These are phyloP conservation scores for Pythium sp. DNA, from an alignment of 352 stramenopile species.

Conservation along the genomic window DNA sequence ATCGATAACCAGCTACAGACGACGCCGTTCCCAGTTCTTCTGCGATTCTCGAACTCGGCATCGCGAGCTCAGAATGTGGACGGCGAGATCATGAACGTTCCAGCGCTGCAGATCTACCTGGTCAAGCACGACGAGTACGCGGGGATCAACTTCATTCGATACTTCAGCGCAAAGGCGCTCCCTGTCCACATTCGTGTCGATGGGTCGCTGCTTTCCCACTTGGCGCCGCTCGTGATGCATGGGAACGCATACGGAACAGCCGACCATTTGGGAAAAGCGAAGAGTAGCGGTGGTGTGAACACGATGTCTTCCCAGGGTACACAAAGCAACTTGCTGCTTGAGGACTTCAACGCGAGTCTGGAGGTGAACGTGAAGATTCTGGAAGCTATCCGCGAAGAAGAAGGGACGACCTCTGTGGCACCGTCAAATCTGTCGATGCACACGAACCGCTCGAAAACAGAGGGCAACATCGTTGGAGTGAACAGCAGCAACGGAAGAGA, in stretches of 20 bases:
- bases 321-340: constrained; percentile 51
- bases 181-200: constrained; percentile 82
- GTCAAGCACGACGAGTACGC: constrained; percentile 87
- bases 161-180: constrained; percentile 70
- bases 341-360: constrained; percentile 74
- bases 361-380: constrained; percentile 71
- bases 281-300: constrained; percentile 26
- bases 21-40: constrained; percentile 79
- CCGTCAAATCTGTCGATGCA: constrained; percentile 32
- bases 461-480: constrained; percentile 12
- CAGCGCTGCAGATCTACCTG: constrained; percentile 68
- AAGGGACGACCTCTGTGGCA: constrained; percentile 38
- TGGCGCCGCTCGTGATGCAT: constrained; percentile 64
- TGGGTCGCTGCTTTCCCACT: constrained; percentile 72
- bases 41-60: constrained; percentile 75
- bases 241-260: constrained; percentile 38
- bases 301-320: constrained; percentile 22
- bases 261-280: constrained; percentile 17
- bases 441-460: constrained; percentile 27
- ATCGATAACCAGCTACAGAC: constrained; percentile 85
- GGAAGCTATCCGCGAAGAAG: constrained; percentile 66
- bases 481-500: constrained; percentile 18
- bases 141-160: constrained; percentile 84
- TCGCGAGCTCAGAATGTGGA: constrained; percentile 46
- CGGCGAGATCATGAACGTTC: constrained; percentile 49